Evolutionary conservation across 2,329 filamentous ascomycete genomes (phyloP).

Genomic region (Cadophora sp.): DNA sequence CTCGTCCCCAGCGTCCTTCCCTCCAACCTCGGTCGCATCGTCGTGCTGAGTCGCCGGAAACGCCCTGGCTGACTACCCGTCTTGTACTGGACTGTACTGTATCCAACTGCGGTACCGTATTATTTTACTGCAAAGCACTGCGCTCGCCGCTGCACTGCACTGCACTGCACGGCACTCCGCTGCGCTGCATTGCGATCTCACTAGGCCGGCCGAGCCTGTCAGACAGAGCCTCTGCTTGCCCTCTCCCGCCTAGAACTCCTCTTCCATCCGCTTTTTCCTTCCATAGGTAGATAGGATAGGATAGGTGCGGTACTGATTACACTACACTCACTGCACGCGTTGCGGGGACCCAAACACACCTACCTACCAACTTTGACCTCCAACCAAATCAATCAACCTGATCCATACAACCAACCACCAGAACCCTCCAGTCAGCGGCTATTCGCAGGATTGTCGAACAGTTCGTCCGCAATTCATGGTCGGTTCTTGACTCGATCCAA

Average conservation of each 20-base stretch:
- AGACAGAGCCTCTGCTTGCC: neutral
- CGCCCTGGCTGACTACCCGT: neutral
- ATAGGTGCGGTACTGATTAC: no score
- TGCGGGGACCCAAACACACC: no score
- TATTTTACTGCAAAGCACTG: neutral
- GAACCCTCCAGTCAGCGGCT: slow-evolving; percentile 19
- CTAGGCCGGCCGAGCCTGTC: slow-evolving; percentile 2
- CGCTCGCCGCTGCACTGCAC: neutral
- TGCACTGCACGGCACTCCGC: neutral
- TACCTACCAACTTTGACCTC: no score
- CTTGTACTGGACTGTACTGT: neutral
- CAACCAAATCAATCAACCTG: slow-evolving; percentile 9
- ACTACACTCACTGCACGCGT: neutral
- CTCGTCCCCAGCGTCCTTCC: neutral
- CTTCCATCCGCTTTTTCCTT: no score
- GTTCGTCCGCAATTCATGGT: slow-evolving; percentile 18
- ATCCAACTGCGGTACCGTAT: neutral
- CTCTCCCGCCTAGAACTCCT: neutral
- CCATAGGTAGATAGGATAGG: no score
- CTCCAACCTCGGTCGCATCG: neutral
- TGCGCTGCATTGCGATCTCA: neutral
- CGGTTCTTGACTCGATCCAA: slow-evolving; percentile 2
- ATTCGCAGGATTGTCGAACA: slow-evolving; percentile 24
- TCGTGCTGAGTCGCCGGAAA: neutral
- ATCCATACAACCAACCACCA: no score